Percentiles rank a stretch among this genome's conserved stretches.
phyloP scores from a whole-genome alignment of 2,329 filamentous ascomycete genomes.

The Aspergillus fijiensis region DNA sequence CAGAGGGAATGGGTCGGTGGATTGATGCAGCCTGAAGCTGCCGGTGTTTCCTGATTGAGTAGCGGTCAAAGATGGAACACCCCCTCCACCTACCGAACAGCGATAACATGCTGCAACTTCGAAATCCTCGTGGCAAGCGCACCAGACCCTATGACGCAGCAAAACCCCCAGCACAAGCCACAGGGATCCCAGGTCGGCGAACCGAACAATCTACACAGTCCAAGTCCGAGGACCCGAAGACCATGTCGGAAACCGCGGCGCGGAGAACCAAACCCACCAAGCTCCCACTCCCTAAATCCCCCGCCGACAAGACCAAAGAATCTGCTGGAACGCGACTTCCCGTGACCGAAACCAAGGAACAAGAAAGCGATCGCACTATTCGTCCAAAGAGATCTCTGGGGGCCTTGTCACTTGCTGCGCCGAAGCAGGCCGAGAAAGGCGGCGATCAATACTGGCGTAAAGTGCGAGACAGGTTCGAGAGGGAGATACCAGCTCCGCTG shows the following conservation, averaged over 20 bases:
- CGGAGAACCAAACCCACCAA: constrained; percentile 27
- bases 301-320: constrained; percentile 20
- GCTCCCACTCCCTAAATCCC: constrained; percentile 28
- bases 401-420: constrained; percentile 8
- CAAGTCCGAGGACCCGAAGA: constrained; percentile 10
- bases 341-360: constrained; percentile 11
- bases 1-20: constrained; percentile 15
- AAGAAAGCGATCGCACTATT: not conserved
- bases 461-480: constrained; percentile 28
- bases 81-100: constrained; percentile 29
- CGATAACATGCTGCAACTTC: constrained; percentile 30
- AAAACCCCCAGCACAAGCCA: constrained; percentile 12
- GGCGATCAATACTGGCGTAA: constrained; percentile 32
- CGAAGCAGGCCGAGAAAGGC: constrained; percentile 20
- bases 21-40: constrained; percentile 16
- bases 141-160: constrained; percentile 17
- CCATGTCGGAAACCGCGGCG: constrained; percentile 13
- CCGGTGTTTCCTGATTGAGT: not conserved
- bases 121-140: constrained; percentile 17
- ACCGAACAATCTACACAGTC: constrained; percentile 4
- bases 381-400: constrained; percentile 11
- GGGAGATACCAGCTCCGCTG: constrained; percentile 21
- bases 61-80: constrained; percentile 27
- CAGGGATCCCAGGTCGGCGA: not conserved
- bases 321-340: constrained; percentile 17